Evolutionary conservation across 495 filamentous ascomycete genomes (phyloP), one percentile per base, ranked within the genome.

Genomic region (Xylaria flabelliformis): DNA sequence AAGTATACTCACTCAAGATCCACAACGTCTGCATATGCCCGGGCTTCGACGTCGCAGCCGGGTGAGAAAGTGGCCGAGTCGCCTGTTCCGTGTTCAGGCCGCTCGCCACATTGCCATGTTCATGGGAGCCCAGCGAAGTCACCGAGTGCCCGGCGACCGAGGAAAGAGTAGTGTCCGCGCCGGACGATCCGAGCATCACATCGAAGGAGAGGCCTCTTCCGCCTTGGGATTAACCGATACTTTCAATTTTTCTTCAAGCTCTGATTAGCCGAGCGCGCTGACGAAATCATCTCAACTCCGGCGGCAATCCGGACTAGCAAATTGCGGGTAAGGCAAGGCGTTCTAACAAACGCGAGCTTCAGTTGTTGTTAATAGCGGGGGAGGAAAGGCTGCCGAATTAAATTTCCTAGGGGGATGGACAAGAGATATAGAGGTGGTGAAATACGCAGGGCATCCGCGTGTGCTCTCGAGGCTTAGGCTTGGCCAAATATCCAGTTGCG

Each of bases 121-220:
- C 69, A 64, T 71, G 69, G 59, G 69, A 56, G 36, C 48, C 29
- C 51, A 42, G 61, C 48, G 59, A 48, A 64, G 59, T 64, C 59
- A 56, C 59, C 44, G 69, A 64, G 32, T 50, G 56, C 48, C 62
- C 61, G 50, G 69, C 48, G 59, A 53, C 69, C 61, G 69, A 64
- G 59, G 46, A 36, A 42, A 58, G 39, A 21, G 59, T 46, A 19
- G 32, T 32, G 65, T 67, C 36, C 50, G 65, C 65, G 59, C 61
- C 61, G 69, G 69, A 71, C 46, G 69, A 64, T 64, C 59, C 69
- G 59, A 53, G 24, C 69, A 71, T 71, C n/a, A 71, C 59, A 55
- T 56, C 69, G 50, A 64, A 71, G 65, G 59, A 71, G 59, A 71
- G 50, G 46, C 62, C 69, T 56, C 48, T 64, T 71, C 48, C 69